Conservation (phyloP, 345 rosid species). For the Corchorus capsularis region DNA sequence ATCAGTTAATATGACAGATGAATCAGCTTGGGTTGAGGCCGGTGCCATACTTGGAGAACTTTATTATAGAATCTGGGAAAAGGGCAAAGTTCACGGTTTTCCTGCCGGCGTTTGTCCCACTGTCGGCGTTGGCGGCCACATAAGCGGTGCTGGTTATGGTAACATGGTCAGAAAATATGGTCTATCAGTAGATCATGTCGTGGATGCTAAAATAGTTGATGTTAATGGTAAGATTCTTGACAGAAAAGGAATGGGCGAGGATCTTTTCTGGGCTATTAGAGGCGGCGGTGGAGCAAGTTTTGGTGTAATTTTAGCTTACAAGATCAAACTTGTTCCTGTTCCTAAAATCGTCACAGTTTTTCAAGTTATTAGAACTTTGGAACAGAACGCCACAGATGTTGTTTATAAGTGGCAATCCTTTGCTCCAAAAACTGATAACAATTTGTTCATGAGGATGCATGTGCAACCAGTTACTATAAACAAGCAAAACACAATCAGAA, state of each 20-base stretch:
- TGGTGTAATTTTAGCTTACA: conserved; percentile 51
- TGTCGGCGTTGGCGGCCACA: conserved; percentile 63
- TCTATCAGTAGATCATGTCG: conserved; percentile 36
- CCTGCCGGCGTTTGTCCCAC: conserved; percentile 64
- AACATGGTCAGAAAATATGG: conserved; percentile 53
- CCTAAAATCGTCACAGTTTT: conserved; percentile 52
- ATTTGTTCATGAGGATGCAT: conserved; percentile 68
- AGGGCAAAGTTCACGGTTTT: conserved; percentile 43
- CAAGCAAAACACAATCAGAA: conserved; percentile 41
- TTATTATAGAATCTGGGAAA: conserved; percentile 43
- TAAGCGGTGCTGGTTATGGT: conserved; percentile 65
- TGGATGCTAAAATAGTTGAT: too few species aligned
- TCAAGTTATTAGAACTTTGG: conserved; percentile 35
- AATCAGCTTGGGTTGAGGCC: conserved; percentile 51
- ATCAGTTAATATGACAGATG: conserved; percentile 23
- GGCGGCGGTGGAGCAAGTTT: conserved; percentile 65
- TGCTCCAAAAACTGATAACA: conserved; percentile 46
- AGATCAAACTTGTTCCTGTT: conserved; percentile 51
- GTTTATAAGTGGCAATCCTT: conserved; percentile 52
- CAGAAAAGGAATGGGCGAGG: conserved; percentile 52
- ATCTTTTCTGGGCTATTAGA: conserved; percentile 56
- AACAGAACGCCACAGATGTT: conserved; percentile 43
- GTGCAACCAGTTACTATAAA: conserved; percentile 53
- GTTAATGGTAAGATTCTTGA: conserved; percentile 35
- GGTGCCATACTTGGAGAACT: conserved; percentile 59